Conservation (phyloP, 1,284 basidiomycete genomes). For the Porphyrellus sp. region DNA sequence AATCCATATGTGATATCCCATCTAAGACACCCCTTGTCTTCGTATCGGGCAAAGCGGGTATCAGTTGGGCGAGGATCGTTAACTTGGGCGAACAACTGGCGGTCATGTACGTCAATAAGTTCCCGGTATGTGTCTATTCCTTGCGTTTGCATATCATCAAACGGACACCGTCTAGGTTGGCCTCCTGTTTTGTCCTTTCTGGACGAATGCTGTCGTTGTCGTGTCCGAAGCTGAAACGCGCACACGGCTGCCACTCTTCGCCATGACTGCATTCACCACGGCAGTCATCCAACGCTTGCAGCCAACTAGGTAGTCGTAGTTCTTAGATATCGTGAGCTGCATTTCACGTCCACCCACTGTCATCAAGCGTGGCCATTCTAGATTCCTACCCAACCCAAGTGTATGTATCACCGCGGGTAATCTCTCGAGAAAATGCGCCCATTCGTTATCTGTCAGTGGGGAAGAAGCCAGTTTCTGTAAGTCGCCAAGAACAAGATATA, state of each 20-base stretch:
- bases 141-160: neutral
- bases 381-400: constrained; percentile 52
- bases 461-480: constrained; percentile 16
- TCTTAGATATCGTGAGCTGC: neutral
- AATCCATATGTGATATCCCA: constrained; percentile 33
- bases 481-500: neutral
- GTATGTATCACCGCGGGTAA: constrained; percentile 45
- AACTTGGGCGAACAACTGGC: constrained; percentile 52
- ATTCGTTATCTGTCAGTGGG: constrained; percentile 48
- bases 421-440: constrained; percentile 43
- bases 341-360: constrained; percentile 1
- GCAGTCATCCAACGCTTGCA: constrained; percentile 43
- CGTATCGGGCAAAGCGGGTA: constrained; percentile 46
- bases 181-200: constrained; percentile 47
- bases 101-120: constrained; percentile 43
- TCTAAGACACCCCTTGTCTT: constrained; percentile 40
- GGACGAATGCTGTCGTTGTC: constrained; percentile 46
- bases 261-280: constrained; percentile 50
- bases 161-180: constrained; percentile 45
- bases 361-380: constrained; percentile 46
- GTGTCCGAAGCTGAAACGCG: constrained; percentile 48
- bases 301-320: constrained; percentile 43
- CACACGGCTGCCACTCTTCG: constrained; percentile 47
- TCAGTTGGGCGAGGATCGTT: constrained; percentile 49
- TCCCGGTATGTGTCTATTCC: constrained; percentile 39